Base-by-base conservation (phyloP, 495 filamentous ascomycete species). In the Terfezia claveryi region DNA sequence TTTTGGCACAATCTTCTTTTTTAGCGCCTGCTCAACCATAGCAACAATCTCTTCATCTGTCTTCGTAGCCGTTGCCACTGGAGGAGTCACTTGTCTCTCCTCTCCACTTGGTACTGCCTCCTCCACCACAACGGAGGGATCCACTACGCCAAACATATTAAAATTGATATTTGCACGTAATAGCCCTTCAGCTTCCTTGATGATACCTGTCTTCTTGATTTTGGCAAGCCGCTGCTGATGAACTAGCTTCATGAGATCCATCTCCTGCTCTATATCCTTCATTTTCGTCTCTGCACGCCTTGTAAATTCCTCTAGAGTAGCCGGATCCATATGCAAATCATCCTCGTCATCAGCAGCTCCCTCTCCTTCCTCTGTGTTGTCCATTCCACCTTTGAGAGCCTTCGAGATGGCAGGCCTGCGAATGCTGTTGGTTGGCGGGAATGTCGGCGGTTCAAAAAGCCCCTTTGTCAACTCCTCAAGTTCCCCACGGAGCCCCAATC, bases 81-180 rank as follows among this genome's bases (percentile, higher is more conserved):
- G 85, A 88, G 67, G 89, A 81, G 65, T 85, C 89, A 58, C 89
- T 75, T 78, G 87, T 94, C 76, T 92, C 85, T 63, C 84, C 76
- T 57, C 10, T 58, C 55, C 16, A 37, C 23, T 17, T 16, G 52
- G 4, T 23, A 36, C 38, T 57, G 51, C 23, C 49, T 60, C 23
- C 37, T 53, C 44, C 53, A 27, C 4, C 12, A 36, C 20, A 51
- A 27, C 50, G 10, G 23, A 50, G 36, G 50, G 10, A n/a, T 38
- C 37, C 27, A 10, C 52, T 55, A 46, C 23, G 10, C 44, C 10
- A 12, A 23, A 50, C 10, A 23, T 36, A 7, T 53, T 50, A 2
- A 53, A 16, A 10, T 37, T 37, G 38, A 64, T 44, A 3, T 54
- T 71, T 38, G 67, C 66, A 2, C 82, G 76, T 23, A 83, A 65